Evolutionary conservation across 805 yeast species (phyloP).

Genomic region (Saccharomycopsis selenospora): DNA sequence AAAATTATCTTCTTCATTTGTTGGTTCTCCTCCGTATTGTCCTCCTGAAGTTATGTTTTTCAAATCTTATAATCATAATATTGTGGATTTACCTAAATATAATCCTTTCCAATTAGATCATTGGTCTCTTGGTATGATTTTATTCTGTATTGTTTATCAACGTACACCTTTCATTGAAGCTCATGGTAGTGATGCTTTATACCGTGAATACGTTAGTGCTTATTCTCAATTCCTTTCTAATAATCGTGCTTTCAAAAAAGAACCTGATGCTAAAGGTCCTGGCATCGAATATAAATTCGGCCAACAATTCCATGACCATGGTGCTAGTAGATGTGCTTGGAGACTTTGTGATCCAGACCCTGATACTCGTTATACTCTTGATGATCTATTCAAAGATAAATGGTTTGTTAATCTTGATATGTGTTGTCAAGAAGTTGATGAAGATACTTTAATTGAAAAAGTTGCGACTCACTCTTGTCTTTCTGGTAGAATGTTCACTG

Average conservation of each 20-base stretch:
- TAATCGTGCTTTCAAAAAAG: slow-evolving; percentile 44
- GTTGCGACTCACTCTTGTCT: neutral
- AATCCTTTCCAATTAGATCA: slow-evolving; percentile 63
- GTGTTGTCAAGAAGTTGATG: slow-evolving; percentile 44
- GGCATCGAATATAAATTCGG: slow-evolving; percentile 70
- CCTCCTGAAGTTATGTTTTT: slow-evolving; percentile 68
- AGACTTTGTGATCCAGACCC: slow-evolving; percentile 61
- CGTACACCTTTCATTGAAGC: slow-evolving; percentile 56
- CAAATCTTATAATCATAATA: slow-evolving; percentile 29
- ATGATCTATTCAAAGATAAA: slow-evolving; percentile 50
- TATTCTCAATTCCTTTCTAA: slow-evolving; percentile 34
- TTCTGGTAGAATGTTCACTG: neutral
- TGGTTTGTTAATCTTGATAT: slow-evolving; percentile 56
- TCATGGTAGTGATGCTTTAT: slow-evolving; percentile 38
- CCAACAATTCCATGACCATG: slow-evolving; percentile 46
- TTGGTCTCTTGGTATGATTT: slow-evolving; percentile 67
- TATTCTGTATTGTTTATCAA: slow-evolving; percentile 52
- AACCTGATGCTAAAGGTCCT: slow-evolving; percentile 48
- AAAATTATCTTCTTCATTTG: slow-evolving; percentile 38
- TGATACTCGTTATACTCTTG: slow-evolving; percentile 45
- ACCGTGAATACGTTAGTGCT: slow-evolving; percentile 46
- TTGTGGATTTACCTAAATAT: slow-evolving; percentile 32
- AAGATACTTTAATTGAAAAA: slow-evolving; percentile 14
- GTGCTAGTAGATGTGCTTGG: slow-evolving; percentile 68
- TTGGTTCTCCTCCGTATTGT: slow-evolving; percentile 77